Evolutionary conservation across 1,284 basidiomycete species (phyloP), one percentile per base, ranked within the genome.

Genomic region (Cutaneotrichosporon sp.): DNA sequence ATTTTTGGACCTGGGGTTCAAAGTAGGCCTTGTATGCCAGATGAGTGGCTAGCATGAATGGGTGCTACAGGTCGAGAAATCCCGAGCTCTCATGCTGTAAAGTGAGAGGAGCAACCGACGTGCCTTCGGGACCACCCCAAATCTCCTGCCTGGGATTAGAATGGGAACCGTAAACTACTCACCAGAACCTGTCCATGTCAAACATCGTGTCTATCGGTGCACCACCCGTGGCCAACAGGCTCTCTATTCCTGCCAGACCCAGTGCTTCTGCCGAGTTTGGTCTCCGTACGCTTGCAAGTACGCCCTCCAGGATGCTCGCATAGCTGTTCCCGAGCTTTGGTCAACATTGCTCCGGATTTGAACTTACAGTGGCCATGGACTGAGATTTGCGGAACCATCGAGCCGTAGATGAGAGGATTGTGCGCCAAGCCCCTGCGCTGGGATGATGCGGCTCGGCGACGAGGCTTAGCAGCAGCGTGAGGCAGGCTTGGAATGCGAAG

Each of bases 401-500:
- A 0, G 65, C 61, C 2, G 67, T 66, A 6, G 40, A 47, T 9
- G 32, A 16, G 13, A 69, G 22, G 30, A 32, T 22, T 10, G 21
- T 22, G 11, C 64, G 57, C 69, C 67, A 70, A 11, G 31, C 38
- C 9, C 8, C 30, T 4, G 56, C 42, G 4, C 18, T 21, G 31
- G 14, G 30, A 40, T 69, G 62, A 31, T 56, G 11, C 1, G 69
- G 69, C 51, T 70, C 69, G 63, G 65, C 68, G 13, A 69, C 65
- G 42, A 69, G 56, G 7, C 65, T 67, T 21, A 70, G 55, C 22
- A 70, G 62, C 7, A 70, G n/a, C 6, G 69, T 69, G 11, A 70
- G 60, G 56, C 62, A 42, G 5, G 67, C 55, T 56, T 70, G 69
- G 61, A 69, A 70, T 22, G 65, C 69, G 40, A 70, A 70, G 62